Evolutionary conservation across 345 rosid genomes (phyloP), one percentile per base, ranked within the genome.

Genomic region (Luvunga scandens): DNA sequence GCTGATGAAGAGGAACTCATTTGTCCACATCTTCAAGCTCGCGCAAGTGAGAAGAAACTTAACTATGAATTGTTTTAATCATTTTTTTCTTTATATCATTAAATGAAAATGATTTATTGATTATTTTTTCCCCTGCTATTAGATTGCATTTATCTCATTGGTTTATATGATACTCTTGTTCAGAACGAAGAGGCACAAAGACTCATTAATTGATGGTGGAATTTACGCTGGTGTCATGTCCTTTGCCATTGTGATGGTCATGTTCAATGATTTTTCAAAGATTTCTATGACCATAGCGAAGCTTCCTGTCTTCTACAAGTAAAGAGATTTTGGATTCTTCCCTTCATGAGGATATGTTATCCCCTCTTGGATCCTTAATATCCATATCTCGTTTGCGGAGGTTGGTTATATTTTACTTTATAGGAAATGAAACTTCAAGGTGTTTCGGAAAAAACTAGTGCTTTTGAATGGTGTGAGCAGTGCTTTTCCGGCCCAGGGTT

Each of bases 251-350:
- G 69, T 78, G 80, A 82, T 75, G 75, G 57, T 89, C 71, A 87
- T 89, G 97, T 91, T 93, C 68, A 90, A 87, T 64, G 93, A 98
- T 28, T 80, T 86, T 89, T 57, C 95, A 1, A 95, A 93, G 84
- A 69, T 94, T 33, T 86, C 94, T 55, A 86, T 94, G 92, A 88
- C 97, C 63, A 85, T 93, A 45, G 85, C 82, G 34, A 94, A 88
- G 82, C 98, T 94, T 83, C 94, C 97, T 21, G 90, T 93, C 69
- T 93, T 94, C 73, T 94, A 87, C 90, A 94, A 91, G 82, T 94
- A 92, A 83, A 84, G 97, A 75, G 97, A 90, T 69, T 85, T 89
- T 18, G 79, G 82, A 24, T 94, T 38, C 42, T 38, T 38, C 42
- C 42, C 42, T 38, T 2, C 10, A 8, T 8, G 10, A 7, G 42